These are phyloP conservation scores for Arthrobotrys sinensis DNA, from an alignment of 2,329 filamentous ascomycete genomes.

Conservation along the genomic window DNA sequence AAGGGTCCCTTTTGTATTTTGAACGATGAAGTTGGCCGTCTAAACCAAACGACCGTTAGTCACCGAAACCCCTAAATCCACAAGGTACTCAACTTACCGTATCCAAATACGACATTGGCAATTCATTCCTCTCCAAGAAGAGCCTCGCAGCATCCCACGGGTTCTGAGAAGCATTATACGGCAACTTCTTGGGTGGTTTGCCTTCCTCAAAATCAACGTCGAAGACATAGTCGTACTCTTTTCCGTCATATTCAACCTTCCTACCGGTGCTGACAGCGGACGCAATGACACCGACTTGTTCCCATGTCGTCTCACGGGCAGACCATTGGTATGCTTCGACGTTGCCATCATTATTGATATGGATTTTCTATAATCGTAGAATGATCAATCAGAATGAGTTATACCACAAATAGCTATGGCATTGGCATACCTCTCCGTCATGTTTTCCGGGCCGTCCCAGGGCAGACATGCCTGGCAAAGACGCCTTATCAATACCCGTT, in stretches of 20 bases:
- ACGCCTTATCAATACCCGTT: slow-evolving; percentile 84
- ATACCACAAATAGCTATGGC: slow-evolving; percentile 63
- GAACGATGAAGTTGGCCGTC: slow-evolving; percentile 88
- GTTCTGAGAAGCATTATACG: slow-evolving; percentile 92
- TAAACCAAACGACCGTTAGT: background rate
- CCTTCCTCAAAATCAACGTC: slow-evolving; percentile 97
- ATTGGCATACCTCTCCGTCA: slow-evolving; percentile 93
- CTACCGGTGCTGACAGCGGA: slow-evolving; percentile 87
- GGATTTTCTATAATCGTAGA: slow-evolving; percentile 85
- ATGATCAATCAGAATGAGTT: background rate
- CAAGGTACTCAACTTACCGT: slow-evolving; percentile 70
- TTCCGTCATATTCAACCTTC: slow-evolving; percentile 82
- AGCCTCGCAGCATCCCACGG: slow-evolving; percentile 92
- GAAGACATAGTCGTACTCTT: slow-evolving; percentile 96
- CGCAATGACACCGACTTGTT: slow-evolving; percentile 93
- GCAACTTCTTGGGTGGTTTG: slow-evolving; percentile 91
- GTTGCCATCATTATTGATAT: slow-evolving; percentile 66
- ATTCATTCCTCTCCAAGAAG: slow-evolving; percentile 89
- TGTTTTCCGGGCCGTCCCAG: slow-evolving; percentile 90
- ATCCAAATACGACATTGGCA: slow-evolving; percentile 89
- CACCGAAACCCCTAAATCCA: background rate
- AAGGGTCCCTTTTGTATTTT: slow-evolving; percentile 89
- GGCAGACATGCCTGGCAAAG: slow-evolving; percentile 90
- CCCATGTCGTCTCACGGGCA: slow-evolving; percentile 72
- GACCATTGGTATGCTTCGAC: slow-evolving; percentile 65